Percentiles rank a stretch among this genome's conserved stretches.
These are phyloP conservation scores for Podospora pseudocomata DNA, from an alignment of 495 filamentous ascomycete genomes.

Conservation along the genomic window DNA sequence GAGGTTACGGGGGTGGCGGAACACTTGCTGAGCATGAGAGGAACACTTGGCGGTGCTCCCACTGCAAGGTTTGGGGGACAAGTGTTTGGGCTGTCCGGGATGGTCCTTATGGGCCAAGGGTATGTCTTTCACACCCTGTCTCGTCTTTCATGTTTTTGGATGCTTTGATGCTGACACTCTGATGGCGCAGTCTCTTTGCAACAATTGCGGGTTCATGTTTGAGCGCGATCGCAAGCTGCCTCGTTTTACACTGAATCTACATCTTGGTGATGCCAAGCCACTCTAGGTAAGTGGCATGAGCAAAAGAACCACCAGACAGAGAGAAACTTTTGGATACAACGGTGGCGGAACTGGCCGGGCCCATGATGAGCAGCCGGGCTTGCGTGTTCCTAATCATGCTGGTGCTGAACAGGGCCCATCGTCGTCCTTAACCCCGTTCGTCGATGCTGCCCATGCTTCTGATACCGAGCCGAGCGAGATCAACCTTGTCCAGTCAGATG, in stretches of 20 bases:
- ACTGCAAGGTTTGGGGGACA: slow-evolving; percentile 83
- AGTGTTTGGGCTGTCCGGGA: slow-evolving; percentile 94
- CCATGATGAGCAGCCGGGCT: background rate
- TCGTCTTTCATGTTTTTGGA: background rate
- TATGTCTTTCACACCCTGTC: slow-evolving; percentile 44
- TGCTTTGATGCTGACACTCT: slow-evolving; percentile 3
- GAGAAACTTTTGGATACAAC: background rate
- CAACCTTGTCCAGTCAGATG: background rate
- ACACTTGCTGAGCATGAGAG: slow-evolving; percentile 77
- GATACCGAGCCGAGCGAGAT: background rate
- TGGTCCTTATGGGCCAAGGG: slow-evolving; percentile 78
- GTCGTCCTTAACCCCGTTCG: background rate
- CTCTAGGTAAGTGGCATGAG: slow-evolving; percentile 27
- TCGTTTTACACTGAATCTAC: slow-evolving; percentile 77
- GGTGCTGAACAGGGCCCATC: background rate
- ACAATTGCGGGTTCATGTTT: slow-evolving; percentile 86
- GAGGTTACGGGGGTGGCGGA: slow-evolving; percentile 62
- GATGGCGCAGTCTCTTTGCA: slow-evolving; percentile 72
- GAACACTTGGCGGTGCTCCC: slow-evolving; percentile 80
- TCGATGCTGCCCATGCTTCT: background rate
- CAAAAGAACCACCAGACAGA: background rate
- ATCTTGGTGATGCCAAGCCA: slow-evolving; percentile 43
- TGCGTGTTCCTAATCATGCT: background rate
- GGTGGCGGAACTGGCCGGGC: background rate
- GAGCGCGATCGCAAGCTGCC: slow-evolving; percentile 83